phyloP scores from a whole-genome alignment of 306 rosid genomes.

The Begonia loranthoides region DNA sequence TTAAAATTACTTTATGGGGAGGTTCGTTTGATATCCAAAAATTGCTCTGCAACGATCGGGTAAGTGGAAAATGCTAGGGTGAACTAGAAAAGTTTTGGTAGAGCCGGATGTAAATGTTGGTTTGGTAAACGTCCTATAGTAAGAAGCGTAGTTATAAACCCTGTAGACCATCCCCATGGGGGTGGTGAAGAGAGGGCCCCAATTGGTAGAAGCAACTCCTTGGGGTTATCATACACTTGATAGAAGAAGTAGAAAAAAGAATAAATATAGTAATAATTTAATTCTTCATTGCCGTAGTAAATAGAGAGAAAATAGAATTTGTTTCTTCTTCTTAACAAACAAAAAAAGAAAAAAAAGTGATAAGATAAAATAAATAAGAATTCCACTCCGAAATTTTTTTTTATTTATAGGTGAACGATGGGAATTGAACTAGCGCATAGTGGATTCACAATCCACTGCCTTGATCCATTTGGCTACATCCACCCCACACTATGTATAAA shows the following conservation, averaged over 20 bases:
- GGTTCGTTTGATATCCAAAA: too few relatives aligned
- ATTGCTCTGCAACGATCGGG: neutral
- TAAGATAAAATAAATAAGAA: too few relatives aligned
- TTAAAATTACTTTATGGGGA: too few relatives aligned
- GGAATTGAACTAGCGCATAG: neutral
- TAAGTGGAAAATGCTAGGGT: conserved; percentile 5
- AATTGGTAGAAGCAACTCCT: neutral
- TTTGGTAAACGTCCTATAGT: conserved; percentile 1
- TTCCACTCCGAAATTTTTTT: too few relatives aligned
- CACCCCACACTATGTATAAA: too few relatives aligned
- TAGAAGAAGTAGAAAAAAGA: neutral
- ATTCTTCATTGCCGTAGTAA: neutral
- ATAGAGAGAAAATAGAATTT: too few relatives aligned
- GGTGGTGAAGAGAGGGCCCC: conserved; percentile 5
- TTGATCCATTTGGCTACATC: neutral
- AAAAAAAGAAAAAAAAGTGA: too few relatives aligned
- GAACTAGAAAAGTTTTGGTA: conserved; percentile 6
- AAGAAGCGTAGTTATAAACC: conserved; percentile 3
- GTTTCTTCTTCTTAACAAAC: too few relatives aligned
- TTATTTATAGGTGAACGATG: neutral
- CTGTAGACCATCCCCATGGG: conserved; percentile 3
- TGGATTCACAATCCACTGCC: too few relatives aligned
- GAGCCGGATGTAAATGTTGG: conserved; percentile 1
- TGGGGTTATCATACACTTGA: too few relatives aligned
- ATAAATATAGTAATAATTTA: conserved; percentile 3